Conservation (phyloP, 2,329 filamentous ascomycete species). For the Cladosporium velox region DNA sequence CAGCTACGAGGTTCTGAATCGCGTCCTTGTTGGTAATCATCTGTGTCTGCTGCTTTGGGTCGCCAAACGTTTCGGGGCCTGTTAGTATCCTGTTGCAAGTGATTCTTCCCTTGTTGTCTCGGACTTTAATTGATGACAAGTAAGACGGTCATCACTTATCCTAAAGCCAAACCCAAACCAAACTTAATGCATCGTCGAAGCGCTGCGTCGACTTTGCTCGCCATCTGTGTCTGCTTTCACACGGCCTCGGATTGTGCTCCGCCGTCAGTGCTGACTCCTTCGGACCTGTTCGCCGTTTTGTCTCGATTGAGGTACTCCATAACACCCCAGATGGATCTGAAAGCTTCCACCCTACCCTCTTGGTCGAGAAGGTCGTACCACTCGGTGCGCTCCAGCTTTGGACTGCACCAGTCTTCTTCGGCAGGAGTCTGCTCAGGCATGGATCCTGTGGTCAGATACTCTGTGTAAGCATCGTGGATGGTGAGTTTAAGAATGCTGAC, state of each 20-base stretch:
- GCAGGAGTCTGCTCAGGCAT: slow-evolving; percentile 33
- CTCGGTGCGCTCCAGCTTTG: slow-evolving; percentile 55
- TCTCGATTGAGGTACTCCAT: slow-evolving; percentile 54
- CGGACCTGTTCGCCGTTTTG: background rate
- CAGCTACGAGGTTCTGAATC: background rate
- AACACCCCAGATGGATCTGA: slow-evolving; percentile 60
- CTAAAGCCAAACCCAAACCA: background rate
- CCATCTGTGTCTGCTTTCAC: background rate
- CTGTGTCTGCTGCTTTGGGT: background rate
- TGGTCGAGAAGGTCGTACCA: slow-evolving; percentile 62
- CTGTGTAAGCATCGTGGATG: slow-evolving; percentile 58
- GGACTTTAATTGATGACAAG: background rate
- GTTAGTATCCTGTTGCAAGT: background rate
- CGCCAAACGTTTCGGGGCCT: too few species aligned
- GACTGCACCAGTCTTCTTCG: slow-evolving; percentile 52
- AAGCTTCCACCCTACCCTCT: slow-evolving; percentile 57
- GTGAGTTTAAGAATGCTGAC: slow-evolving; percentile 60
- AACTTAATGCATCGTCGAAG: background rate
- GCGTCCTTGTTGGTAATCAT: background rate
- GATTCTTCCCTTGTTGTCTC: background rate
- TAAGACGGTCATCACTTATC: background rate
- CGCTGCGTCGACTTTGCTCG: background rate
- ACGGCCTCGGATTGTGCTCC: background rate
- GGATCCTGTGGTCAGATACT: slow-evolving; percentile 53
- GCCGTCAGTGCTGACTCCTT: background rate